Percentiles rank a stretch among this genome's conserved stretches.
Conservation (phyloP, 352 stramenopile genomes). For the Pythium grandisporangium region DNA sequence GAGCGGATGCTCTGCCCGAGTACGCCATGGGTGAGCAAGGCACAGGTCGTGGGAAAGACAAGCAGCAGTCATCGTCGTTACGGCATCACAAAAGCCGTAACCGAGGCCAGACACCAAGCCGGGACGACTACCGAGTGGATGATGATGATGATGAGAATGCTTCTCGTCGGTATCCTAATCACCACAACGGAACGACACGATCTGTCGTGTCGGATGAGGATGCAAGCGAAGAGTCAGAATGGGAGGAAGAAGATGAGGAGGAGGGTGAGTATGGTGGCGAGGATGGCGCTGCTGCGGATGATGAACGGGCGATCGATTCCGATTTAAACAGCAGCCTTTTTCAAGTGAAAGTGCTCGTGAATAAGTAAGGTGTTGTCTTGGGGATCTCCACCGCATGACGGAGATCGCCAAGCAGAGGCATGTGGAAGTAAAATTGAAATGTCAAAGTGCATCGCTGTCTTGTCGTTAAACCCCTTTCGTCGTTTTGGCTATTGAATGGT, state of each 20-base stretch:
- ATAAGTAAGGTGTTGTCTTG: conserved; percentile 5
- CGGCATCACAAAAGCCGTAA: too few relatives aligned
- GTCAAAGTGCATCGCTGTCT: too few relatives aligned
- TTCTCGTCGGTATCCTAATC: too few relatives aligned
- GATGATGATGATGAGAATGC: conserved; percentile 10
- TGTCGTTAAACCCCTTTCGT: too few relatives aligned
- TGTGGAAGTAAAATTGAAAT: too few relatives aligned
- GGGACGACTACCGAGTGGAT: conserved; percentile 18
- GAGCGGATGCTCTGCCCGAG: conserved; percentile 7
- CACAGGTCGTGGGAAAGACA: not conserved
- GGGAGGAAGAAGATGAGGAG: conserved; percentile 3
- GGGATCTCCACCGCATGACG: too few relatives aligned
- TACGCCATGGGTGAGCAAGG: too few relatives aligned
- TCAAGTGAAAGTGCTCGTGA: conserved; percentile 55
- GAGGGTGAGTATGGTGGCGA: conserved; percentile 10
- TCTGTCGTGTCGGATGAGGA: too few relatives aligned
- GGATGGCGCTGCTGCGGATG: conserved; percentile 4
- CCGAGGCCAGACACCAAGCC: too few relatives aligned
- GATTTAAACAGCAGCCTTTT: conserved; percentile 33
- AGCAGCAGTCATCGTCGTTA: not conserved
- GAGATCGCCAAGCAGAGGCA: too few relatives aligned
- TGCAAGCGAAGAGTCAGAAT: conserved; percentile 15
- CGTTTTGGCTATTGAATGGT: too few relatives aligned
- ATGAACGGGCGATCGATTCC: conserved; percentile 8
- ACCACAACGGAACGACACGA: too few relatives aligned